Evolutionary conservation across 129 eudicot genomes (phyloP).

Genomic region (Heracleum sosnowskyi): DNA sequence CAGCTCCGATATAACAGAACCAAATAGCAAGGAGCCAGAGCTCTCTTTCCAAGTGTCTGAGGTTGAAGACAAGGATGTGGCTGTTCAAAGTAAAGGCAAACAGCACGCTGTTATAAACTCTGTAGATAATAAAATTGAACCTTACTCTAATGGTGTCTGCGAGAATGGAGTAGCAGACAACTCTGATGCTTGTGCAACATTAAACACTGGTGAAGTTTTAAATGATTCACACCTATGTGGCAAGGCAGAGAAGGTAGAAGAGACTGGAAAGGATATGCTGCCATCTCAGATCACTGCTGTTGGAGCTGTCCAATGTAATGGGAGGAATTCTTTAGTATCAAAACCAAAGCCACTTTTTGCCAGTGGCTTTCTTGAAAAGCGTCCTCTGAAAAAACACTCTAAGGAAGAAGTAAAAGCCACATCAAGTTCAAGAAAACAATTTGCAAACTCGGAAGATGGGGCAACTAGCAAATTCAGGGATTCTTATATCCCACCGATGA

Average conservation of each 20-base stretch:
- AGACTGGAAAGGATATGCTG: background rate
- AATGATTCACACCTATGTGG: constrained; percentile 7
- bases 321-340: constrained; percentile 15
- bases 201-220: constrained; percentile 15
- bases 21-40: background rate
- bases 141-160: constrained; percentile 14
- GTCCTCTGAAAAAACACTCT: background rate
- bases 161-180: background rate
- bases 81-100: background rate
- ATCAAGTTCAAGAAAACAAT: background rate
- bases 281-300: constrained; percentile 1
- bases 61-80: constrained; percentile 10
- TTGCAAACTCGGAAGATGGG: constrained; percentile 1
- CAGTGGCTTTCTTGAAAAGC: constrained; percentile 23
- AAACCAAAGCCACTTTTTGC: constrained; percentile 22
- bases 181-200: constrained; percentile 8
- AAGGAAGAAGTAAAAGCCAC: constrained; percentile 21
- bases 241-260: constrained; percentile 6
- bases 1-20: background rate
- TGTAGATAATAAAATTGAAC: background rate
- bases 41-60: background rate
- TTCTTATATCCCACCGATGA: background rate
- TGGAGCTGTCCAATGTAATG: constrained; percentile 17
- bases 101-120: background rate
- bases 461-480: background rate